Percentiles rank a stretch among this genome's conserved stretches.
Evolutionary conservation across 257 asterid genomes (phyloP).

Genomic region (Solanum gandarillasii): DNA sequence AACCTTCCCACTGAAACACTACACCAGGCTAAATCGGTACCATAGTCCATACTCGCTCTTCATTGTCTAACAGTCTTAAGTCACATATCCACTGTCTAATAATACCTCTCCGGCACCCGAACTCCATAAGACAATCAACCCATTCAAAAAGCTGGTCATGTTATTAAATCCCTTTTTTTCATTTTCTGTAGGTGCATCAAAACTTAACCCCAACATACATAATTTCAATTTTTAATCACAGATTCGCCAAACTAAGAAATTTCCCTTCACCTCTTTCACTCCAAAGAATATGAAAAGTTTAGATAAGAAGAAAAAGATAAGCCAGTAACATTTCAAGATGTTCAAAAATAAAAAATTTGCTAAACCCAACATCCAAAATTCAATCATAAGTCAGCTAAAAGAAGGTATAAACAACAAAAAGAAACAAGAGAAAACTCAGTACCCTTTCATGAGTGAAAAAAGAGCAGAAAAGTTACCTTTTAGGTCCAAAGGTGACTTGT

Average conservation of each 20-base stretch:
- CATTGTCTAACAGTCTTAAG: neutral
- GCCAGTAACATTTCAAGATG: neutral
- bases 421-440: neutral
- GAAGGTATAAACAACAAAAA: neutral
- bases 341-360: neutral
- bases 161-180: neutral
- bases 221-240: neutral
- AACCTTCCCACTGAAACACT: neutral
- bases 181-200: neutral
- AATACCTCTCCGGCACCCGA: neutral
- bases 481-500: conserved; percentile 76
- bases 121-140: neutral
- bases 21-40: neutral
- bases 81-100: neutral
- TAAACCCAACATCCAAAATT: neutral
- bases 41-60: neutral
- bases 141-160: neutral
- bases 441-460: neutral
- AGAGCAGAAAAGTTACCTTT: conserved; percentile 28
- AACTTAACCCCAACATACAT: neutral
- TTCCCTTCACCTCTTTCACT: neutral
- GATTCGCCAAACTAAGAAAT: neutral
- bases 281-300: neutral
- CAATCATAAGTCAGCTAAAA: neutral
- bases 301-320: neutral